Base-by-base conservation (phyloP, 768 basidiomycete species). In the Collybia sp. region DNA sequence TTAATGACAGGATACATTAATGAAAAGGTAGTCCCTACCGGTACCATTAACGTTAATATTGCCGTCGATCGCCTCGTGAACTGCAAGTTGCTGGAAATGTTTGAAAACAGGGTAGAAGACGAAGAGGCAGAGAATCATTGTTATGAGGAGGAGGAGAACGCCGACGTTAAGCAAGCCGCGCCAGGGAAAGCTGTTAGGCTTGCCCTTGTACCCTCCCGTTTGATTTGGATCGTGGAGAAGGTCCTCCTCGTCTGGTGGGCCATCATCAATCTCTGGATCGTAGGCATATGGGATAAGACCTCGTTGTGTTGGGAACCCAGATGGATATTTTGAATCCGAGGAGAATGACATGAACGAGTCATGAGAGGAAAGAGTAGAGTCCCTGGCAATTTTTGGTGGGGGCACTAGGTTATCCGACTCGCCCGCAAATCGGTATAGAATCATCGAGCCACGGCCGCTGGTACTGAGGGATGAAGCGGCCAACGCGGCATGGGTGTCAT, bases 101-200 rank as follows among this genome's bases (percentile, higher is more conserved):
- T 61, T 61, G 39, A 73, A 42, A 30, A 95, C 77, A 2, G 94
- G 93, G 59, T 89, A 94, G 35, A 83, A 80, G 42, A 89, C 79
- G 63, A 95, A 96, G 6, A 96, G 76, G 32, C 65, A 64, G 44
- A 96, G 63, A 48, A 96, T 65, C 4, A 70, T 78, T 19, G 64
- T 17, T 12, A 88, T 66, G 53, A 96, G 72, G 15, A 83, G 1
- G 31, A 84, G 0, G 18, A 97, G 71, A 42, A 88, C 77, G 20
- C 76, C 66, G 42, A 95, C 61, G 66, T 96, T 96, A 49, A 77
- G 50, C 3, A 89, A 38, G 2, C 69, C 67, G 30, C 72, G 58
- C 72, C 70, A 75, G 6, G 73, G 70, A 54, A 75, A 73, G 16
- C 58, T 51, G 35, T 54, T 61, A 12, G 58, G 58, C 33, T 50